phyloP scores from a whole-genome alignment of 129 eudicot species.

The Escallonia rubra region DNA sequence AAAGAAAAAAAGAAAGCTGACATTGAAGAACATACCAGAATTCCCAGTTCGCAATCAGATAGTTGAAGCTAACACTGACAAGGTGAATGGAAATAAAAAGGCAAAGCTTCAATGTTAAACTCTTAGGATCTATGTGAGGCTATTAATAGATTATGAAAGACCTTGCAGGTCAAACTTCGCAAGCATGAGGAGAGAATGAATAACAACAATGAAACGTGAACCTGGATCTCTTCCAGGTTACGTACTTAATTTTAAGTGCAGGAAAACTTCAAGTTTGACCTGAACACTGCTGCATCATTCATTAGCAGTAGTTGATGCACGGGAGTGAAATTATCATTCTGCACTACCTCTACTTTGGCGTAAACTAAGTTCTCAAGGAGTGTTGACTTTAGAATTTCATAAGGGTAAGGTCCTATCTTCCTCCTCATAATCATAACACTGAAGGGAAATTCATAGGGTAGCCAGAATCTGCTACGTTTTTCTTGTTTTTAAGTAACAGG shows the following conservation, averaged over 20 bases:
- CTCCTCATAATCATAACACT: background rate
- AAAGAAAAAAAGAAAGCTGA: background rate
- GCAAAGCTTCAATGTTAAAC: conserved; percentile 1
- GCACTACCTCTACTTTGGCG: background rate
- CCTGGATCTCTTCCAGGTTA: conserved; percentile 4
- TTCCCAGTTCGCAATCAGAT: background rate
- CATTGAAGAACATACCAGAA: background rate
- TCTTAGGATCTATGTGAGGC: background rate
- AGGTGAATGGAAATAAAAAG: conserved; percentile 2
- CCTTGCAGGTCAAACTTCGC: conserved; percentile 39
- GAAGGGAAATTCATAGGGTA: too few species aligned
- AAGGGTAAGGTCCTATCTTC: background rate
- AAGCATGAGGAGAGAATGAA: conserved; percentile 6
- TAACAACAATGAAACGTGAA: conserved; percentile 3
- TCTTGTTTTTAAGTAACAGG: too few species aligned
- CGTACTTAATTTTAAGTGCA: background rate
- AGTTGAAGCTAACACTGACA: conserved; percentile 6
- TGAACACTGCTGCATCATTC: background rate
- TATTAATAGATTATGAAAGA: conserved; percentile 23
- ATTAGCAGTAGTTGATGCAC: background rate
- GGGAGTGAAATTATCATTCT: background rate
- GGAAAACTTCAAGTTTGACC: background rate
- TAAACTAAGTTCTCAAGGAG: background rate
- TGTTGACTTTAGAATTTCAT: background rate
- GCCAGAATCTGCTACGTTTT: too few species aligned